These are phyloP conservation scores for Trypanosoma conorhini DNA, from an alignment of 208 protist species.

Conservation along the genomic window DNA sequence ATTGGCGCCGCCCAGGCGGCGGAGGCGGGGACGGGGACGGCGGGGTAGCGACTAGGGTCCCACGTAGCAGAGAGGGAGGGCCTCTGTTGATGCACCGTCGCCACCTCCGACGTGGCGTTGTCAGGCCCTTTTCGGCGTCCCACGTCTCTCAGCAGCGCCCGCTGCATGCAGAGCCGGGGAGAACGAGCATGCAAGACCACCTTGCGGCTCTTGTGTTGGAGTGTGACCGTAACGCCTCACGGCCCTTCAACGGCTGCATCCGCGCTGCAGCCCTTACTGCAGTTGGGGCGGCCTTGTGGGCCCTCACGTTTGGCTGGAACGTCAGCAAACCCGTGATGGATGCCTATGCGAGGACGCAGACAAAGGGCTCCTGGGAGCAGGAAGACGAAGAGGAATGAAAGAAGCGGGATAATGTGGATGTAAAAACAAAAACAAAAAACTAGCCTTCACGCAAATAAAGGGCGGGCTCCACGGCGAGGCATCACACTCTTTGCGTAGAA, in stretches of 20 bases:
- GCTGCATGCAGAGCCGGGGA: not conserved
- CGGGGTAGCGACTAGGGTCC: not conserved
- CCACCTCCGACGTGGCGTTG: not conserved
- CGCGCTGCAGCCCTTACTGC: slow-evolving; percentile 29
- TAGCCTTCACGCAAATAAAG: too few relatives aligned
- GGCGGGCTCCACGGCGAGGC: too few relatives aligned
- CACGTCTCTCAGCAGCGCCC: not conserved
- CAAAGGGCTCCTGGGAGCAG: not conserved
- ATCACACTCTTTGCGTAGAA: too few relatives aligned
- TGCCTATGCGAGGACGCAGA: slow-evolving; percentile 39
- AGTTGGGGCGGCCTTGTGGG: slow-evolving; percentile 35
- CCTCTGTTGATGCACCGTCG: not conserved
- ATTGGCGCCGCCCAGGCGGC: not conserved
- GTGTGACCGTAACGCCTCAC: slow-evolving; percentile 33
- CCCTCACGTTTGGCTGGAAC: slow-evolving; percentile 59
- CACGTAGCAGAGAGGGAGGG: not conserved
- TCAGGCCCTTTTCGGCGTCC: not conserved
- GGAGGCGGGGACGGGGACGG: too few relatives aligned
- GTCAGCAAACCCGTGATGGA: slow-evolving; percentile 64
- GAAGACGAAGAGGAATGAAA: slow-evolving; percentile 20
- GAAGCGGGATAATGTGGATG: not conserved
- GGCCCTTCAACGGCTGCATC: slow-evolving; percentile 48
- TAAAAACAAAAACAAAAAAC: not conserved
- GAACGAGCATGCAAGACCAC: slow-evolving; percentile 18
- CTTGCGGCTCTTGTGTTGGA: slow-evolving; percentile 50